Base-by-base conservation (phyloP, 2,329 filamentous ascomycete species). In the Piedraia hortae region DNA sequence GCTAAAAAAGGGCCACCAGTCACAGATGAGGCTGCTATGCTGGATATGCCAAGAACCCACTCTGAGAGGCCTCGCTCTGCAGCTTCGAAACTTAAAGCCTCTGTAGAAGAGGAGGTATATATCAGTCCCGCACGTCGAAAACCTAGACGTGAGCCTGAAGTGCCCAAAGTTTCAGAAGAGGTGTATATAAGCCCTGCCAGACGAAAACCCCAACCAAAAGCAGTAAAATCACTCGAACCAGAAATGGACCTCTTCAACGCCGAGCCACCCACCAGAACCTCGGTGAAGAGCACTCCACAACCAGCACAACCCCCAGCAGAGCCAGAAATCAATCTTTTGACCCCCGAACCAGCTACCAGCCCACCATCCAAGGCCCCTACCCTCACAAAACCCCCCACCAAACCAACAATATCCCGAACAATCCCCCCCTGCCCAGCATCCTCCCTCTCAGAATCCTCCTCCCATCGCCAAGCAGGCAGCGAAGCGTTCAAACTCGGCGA, bases 401-500 rank as follows among this genome's bases (percentile, higher is more conserved):
- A 59, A 14, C 44, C 53, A 17, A n/a, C n/a, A n/a, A n/a, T n/a
- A n/a, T n/a, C n/a, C n/a, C 57, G 68, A 8, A 54, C 56, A 16
- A 53, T 73, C 15, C 80, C 82, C 2, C 40, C 56, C 1, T 51
- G 88, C 7, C 67, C 73, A 3, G 48, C 66, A 2, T 57, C 64
- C 4, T 66, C 68, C 1, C 53, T 91, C 10, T 60, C 69, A 30
- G 62, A 62, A 3, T 90, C 77, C 6, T 69, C 70, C n/a, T 58
- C 62, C 20, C 63, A 85, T 35, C 71, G 85, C 8, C 56, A 69
- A 21, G 66, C 68, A 30, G 85, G 82, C 10, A 75, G 78, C 6
- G 69, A 72, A 23, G 73, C 88, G 31, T 93, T 90, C 50, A 93
- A 91, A 46, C 65, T 75, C 16, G 85, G 85, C 15, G 85, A 97